Conservation (phyloP, 371 early-diverging fungal genomes). For the Rhizopus stolonifer region DNA sequence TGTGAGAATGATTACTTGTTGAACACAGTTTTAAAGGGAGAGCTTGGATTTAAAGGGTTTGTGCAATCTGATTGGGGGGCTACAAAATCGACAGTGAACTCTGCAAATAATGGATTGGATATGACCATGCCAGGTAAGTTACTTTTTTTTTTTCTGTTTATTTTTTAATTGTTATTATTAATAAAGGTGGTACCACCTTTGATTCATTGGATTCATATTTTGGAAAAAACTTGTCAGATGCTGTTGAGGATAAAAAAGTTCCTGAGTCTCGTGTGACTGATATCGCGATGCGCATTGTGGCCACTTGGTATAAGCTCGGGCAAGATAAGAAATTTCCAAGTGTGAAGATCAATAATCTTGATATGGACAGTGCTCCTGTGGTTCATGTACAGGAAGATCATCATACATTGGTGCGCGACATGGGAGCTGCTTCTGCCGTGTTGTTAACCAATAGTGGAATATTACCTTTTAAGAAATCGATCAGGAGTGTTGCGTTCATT, state of each 20-base stretch:
- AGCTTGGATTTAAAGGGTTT: constrained; percentile 51
- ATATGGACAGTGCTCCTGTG: constrained; percentile 10
- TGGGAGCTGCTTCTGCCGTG: constrained; percentile 52
- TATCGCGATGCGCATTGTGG: constrained; percentile 55
- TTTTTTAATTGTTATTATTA: too few relatives aligned
- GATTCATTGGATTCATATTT: constrained; percentile 26
- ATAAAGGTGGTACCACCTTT: constrained; percentile 8
- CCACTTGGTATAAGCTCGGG: constrained; percentile 45
- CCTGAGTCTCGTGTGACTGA: constrained; percentile 38
- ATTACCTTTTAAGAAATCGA: constrained; percentile 31
- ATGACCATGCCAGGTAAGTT: neutral
- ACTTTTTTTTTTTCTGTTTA: too few relatives aligned
- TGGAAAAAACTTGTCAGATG: constrained; percentile 29
- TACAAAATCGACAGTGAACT: constrained; percentile 25
- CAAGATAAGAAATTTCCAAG: constrained; percentile 41
- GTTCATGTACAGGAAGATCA: constrained; percentile 45
- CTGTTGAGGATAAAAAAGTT: constrained; percentile 28
- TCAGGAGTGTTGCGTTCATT: constrained; percentile 37
- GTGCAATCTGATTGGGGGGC: constrained; percentile 44
- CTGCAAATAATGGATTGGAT: constrained; percentile 36
- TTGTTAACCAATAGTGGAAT: constrained; percentile 41
- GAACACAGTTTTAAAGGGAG: constrained; percentile 44
- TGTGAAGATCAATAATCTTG: constrained; percentile 23
- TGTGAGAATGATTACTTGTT: constrained; percentile 50
- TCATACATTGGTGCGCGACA: constrained; percentile 25